Conservation (phyloP, 2,329 filamentous ascomycete species). For the Graphilbum fragrans region DNA sequence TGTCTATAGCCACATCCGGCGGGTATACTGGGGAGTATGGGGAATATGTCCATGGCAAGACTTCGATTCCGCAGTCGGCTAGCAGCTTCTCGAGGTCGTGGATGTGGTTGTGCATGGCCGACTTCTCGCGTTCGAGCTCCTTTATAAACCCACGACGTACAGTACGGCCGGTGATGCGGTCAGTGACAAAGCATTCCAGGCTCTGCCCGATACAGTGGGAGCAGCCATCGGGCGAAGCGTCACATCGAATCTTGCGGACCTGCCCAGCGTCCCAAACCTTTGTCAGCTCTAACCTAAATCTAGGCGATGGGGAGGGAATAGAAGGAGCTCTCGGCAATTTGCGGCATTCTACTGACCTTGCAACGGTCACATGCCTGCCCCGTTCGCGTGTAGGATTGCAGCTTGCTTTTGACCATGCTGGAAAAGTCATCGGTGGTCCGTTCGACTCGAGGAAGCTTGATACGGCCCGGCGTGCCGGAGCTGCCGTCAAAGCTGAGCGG, state of each 20-base stretch:
- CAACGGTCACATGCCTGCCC: conserved; percentile 83
- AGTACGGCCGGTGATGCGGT: conserved; percentile 73
- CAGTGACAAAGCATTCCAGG: conserved; percentile 72
- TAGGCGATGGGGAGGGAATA: too few relatives aligned
- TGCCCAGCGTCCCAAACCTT: conserved; percentile 17
- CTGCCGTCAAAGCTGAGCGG: not conserved
- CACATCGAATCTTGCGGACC: conserved; percentile 81
- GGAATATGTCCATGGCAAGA: conserved; percentile 35
- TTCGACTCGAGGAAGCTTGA: conserved; percentile 37
- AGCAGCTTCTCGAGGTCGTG: conserved; percentile 57
- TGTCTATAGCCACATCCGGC: conserved; percentile 16
- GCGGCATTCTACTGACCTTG: conserved; percentile 42
- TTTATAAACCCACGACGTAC: conserved; percentile 69
- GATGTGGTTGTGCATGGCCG: conserved; percentile 53
- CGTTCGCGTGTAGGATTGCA: conserved; percentile 48
- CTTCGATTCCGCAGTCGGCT: conserved; percentile 47
- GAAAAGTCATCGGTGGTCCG: conserved; percentile 39
- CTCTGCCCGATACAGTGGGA: conserved; percentile 68
- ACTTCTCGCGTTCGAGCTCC: conserved; percentile 60
- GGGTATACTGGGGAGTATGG: conserved; percentile 17
- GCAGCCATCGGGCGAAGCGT: conserved; percentile 68
- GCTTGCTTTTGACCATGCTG: conserved; percentile 40
- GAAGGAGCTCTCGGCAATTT: too few relatives aligned
- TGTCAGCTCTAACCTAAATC: too few relatives aligned
- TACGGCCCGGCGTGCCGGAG: not conserved